Percentiles rank a stretch among this genome's conserved stretches.
Evolutionary conservation across 495 filamentous ascomycete species (phyloP).

Genomic region (Xylaria intraflava): DNA sequence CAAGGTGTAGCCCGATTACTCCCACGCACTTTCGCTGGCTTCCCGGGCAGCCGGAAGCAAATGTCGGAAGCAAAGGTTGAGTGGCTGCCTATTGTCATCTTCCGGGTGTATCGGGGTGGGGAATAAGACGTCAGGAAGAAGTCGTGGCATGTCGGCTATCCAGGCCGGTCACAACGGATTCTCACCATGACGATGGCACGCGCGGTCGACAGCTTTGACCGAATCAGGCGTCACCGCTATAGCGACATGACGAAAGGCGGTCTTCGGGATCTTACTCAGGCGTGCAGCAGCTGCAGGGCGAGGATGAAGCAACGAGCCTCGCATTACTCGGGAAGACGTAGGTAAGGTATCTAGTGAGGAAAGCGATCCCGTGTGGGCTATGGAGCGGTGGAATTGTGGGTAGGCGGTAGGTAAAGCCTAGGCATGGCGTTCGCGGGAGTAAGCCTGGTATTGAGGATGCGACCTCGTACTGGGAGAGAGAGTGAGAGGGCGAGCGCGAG

Average conservation of each 20-base stretch:
- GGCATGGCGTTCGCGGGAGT: too few relatives aligned
- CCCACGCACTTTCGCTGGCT: not conserved
- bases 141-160: not conserved
- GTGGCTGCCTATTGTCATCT: not conserved
- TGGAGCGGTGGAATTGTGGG: too few relatives aligned
- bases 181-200: not conserved
- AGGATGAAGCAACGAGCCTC: not conserved
- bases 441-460: too few relatives aligned
- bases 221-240: not conserved
- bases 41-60: not conserved
- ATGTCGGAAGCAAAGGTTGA: not conserved
- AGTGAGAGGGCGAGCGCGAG: too few relatives aligned
- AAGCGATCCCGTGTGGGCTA: too few relatives aligned
- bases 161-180: not conserved
- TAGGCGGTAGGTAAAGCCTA: too few relatives aligned
- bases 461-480: too few relatives aligned
- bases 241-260: not conserved
- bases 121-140: not conserved
- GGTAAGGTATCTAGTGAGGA: too few relatives aligned
- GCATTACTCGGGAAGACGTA: not conserved
- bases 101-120: not conserved
- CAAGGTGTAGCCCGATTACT: not conserved
- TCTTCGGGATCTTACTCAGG: slow-evolving; percentile 9
- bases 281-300: slow-evolving; percentile 6
- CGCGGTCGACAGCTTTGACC: not conserved